Evolutionary conservation across 1,284 basidiomycete species (phyloP), one percentile per base, ranked within the genome.

Genomic region (Marasmius oreades): DNA sequence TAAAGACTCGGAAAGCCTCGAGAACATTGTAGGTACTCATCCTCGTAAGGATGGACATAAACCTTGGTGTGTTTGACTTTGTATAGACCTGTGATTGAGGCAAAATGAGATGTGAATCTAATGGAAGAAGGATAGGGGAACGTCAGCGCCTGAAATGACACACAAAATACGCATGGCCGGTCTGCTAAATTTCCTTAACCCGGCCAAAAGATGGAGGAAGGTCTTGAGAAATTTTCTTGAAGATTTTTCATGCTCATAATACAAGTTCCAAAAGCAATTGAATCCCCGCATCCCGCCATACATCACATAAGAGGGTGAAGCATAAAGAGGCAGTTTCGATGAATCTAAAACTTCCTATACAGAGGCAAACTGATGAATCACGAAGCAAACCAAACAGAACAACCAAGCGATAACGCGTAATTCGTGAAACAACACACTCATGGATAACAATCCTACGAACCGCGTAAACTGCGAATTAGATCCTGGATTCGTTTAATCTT

Each of bases 21-120:
- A n/a, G n/a, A n/a, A n/a, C n/a, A n/a, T n/a, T n/a, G n/a, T n/a
- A n/a, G 89, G 56, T 81, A 75, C 53, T 84, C 79, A 64, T 88
- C 86, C 55, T 89, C 82, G 59, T 81, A 82, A 1, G 88, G 87
- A 64, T 90, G 85, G 2, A 90, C 60, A 82, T 88, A 0, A 83
- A 76, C 2, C 87, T 79, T 5, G 85, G 81, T n/a, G 88, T 87
- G 2, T 69, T 73, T 3, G 80, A 78, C 52, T 70, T 75, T n/a
- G n/a, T n/a, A n/a, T n/a, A n/a, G n/a, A n/a, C n/a, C n/a, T n/a
- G n/a, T n/a, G n/a, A n/a, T n/a, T n/a, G n/a, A n/a, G n/a, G n/a
- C n/a, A n/a, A n/a, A n/a, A n/a, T n/a, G n/a, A n/a, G n/a, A n/a
- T 89, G 61, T 90, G 84, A n/a, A 88, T 82, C 85, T 80, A 31